Conservation (phyloP, 1,284 basidiomycete species). For the Cryptococcus floricola region DNA sequence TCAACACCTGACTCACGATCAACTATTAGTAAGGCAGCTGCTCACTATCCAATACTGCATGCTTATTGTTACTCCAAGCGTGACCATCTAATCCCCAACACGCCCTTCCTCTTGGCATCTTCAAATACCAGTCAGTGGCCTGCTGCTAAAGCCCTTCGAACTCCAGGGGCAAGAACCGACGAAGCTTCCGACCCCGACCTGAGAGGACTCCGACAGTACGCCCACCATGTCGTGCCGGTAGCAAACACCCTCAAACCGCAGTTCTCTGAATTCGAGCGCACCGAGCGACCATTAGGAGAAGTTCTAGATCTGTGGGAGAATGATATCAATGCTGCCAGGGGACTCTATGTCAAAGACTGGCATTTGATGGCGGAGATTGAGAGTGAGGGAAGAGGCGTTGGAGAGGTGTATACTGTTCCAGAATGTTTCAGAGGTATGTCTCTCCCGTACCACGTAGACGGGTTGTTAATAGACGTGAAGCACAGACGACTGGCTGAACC, state of each 20-base stretch:
- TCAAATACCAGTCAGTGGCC: conserved; percentile 27
- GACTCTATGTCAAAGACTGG: conserved; percentile 58
- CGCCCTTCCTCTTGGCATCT: conserved; percentile 37
- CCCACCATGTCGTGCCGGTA: conserved; percentile 42
- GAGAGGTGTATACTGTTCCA: conserved; percentile 52
- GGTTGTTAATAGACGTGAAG: background rate
- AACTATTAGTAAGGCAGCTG: conserved; percentile 20
- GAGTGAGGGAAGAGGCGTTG: conserved; percentile 22
- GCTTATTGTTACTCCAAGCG: conserved; percentile 12
- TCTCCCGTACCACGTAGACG: background rate
- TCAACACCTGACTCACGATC: conserved; percentile 17
- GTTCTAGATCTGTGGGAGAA: conserved; percentile 49
- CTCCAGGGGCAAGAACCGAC: background rate
- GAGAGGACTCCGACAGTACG: conserved; percentile 28
- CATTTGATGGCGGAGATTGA: conserved; percentile 51
- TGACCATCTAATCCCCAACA: conserved; percentile 41
- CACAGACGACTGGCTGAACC: conserved; percentile 56
- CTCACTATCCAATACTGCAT: no score
- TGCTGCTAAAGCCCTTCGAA: conserved; percentile 2
- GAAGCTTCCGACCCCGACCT: conserved; percentile 23
- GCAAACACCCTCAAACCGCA: conserved; percentile 39
- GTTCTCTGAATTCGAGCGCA: conserved; percentile 45
- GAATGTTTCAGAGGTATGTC: conserved; percentile 47
- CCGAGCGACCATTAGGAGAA: conserved; percentile 42
- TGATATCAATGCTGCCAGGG: background rate